phyloP scores from a whole-genome alignment of 495 filamentous ascomycete genomes.

The Daldinia decipiens region DNA sequence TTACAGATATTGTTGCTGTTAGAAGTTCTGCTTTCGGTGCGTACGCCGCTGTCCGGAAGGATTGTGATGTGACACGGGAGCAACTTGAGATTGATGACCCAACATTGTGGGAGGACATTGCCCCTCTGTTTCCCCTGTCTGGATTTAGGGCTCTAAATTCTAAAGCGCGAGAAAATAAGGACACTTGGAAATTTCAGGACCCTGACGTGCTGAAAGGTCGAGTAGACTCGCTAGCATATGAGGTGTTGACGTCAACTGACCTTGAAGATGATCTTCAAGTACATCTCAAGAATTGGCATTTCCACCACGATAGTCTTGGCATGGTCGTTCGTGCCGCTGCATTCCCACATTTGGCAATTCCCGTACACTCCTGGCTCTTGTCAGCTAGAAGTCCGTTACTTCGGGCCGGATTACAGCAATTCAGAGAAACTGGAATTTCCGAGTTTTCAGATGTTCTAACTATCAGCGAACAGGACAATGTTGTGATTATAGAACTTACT shows the following conservation, averaged over 20 bases:
- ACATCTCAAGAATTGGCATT: conserved; percentile 53
- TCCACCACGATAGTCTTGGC: conserved; percentile 54
- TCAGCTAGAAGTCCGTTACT: conserved; percentile 76
- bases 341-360: conserved; percentile 72
- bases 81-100: conserved; percentile 72
- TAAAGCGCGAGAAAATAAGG: conserved; percentile 43
- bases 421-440: conserved; percentile 53
- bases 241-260: conserved; percentile 64
- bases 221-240: conserved; percentile 53
- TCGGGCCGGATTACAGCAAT: conserved; percentile 67
- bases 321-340: conserved; percentile 64
- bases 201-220: conserved; percentile 44
- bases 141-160: conserved; percentile 54
- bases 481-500: conserved; percentile 66
- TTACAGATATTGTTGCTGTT: conserved; percentile 84
- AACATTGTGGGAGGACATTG: conserved; percentile 78
- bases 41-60: conserved; percentile 86
- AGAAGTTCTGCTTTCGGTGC: conserved; percentile 88
- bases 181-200: conserved; percentile 51
- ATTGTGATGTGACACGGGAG: conserved; percentile 81
- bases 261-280: conserved; percentile 65
- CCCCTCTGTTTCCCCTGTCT: conserved; percentile 71
- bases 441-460: conserved; percentile 64
- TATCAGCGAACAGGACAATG: conserved; percentile 64
- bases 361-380: conserved; percentile 85